phyloP scores from a whole-genome alignment of 768 basidiomycete species.

The Collybia mongolica region DNA sequence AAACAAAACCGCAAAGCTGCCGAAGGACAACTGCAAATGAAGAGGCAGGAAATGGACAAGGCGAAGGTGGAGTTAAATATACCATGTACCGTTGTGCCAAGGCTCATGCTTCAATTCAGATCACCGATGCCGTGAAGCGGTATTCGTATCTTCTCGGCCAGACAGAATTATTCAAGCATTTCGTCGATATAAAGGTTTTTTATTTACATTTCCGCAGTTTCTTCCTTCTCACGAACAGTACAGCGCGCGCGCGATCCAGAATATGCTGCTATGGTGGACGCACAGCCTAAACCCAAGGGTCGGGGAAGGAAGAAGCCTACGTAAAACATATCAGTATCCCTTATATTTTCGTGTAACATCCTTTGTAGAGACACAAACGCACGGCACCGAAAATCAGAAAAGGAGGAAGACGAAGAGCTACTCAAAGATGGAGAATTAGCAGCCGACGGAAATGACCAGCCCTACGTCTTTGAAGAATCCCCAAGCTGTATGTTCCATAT shows the following conservation, averaged over 20 bases:
- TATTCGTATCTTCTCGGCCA: conserved; percentile 98
- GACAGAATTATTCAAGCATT: conserved; percentile 97
- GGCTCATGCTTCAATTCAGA: conserved; percentile 40
- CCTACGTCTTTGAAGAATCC: conserved; percentile 92
- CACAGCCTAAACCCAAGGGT: conserved; percentile 83
- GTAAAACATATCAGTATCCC: conserved; percentile 34
- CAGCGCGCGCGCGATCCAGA: conserved; percentile 90
- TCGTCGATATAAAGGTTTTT: conserved; percentile 90
- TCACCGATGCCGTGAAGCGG: conserved; percentile 91
- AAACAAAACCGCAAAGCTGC: conserved; percentile 60
- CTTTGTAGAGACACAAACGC: conserved; percentile 63
- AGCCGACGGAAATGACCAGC: conserved; percentile 82
- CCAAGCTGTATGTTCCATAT: conserved; percentile 69
- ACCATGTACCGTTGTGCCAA: too few relatives aligned
- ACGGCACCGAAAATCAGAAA: conserved; percentile 93
- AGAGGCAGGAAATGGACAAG: conserved; percentile 85
- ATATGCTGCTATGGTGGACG: conserved; percentile 86
- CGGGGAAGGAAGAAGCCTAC: conserved; percentile 80
- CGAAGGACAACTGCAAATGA: conserved; percentile 66
- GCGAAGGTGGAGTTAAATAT: conserved; percentile 54
- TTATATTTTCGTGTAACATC: background rate
- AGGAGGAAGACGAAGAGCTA: conserved; percentile 97
- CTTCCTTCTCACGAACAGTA: conserved; percentile 1
- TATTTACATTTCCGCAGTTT: background rate
- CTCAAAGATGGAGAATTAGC: conserved; percentile 83